A percentile compares a stretch with the other conserved stretches of the same genome.
These are phyloP conservation scores for Hydnomerulius pinastri DNA, from an alignment of 768 basidiomycete species.

Conservation along the genomic window DNA sequence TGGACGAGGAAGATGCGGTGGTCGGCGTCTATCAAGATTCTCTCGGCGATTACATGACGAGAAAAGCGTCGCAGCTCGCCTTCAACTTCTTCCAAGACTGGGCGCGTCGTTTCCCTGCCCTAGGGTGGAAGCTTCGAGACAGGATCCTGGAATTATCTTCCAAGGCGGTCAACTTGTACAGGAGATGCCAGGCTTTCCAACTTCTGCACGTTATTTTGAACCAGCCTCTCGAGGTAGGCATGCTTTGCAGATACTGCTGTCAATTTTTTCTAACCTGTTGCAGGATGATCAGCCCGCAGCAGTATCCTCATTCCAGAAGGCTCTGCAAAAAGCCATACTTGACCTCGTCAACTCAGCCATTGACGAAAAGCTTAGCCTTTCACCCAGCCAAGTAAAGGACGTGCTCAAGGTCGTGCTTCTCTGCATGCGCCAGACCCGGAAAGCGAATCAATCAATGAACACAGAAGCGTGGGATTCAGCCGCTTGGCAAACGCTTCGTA, in stretches of 20 bases:
- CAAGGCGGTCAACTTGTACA: conserved; percentile 73
- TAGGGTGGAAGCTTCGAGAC: conserved; percentile 66
- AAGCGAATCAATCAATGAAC: conserved; percentile 42
- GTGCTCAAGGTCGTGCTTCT: conserved; percentile 68
- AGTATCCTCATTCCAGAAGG: conserved; percentile 44
- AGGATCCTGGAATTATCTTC: conserved; percentile 57
- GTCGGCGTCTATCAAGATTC: conserved; percentile 63
- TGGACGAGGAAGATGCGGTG: conserved; percentile 42
- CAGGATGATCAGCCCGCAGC: conserved; percentile 45
- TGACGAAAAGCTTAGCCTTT: conserved; percentile 46
- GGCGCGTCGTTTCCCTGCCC: conserved; percentile 60
- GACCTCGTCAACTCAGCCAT: conserved; percentile 50
- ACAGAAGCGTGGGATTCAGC: conserved; percentile 58
- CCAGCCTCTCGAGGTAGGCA: conserved; percentile 35
- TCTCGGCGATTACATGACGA: conserved; percentile 71
- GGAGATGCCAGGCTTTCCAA: conserved; percentile 73
- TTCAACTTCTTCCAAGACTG: conserved; percentile 78
- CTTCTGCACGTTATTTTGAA: conserved; percentile 66
- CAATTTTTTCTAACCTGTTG: conserved; percentile 12
- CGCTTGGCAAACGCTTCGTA: conserved; percentile 54
- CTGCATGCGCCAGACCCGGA: conserved; percentile 60
- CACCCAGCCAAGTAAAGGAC: conserved; percentile 74
- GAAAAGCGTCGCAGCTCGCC: conserved; percentile 80
- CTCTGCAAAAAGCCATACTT: conserved; percentile 51
- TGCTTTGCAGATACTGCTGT: not conserved